These are phyloP conservation scores for Neurospora sp. DNA, from an alignment of 495 filamentous ascomycete species.

Conservation along the genomic window DNA sequence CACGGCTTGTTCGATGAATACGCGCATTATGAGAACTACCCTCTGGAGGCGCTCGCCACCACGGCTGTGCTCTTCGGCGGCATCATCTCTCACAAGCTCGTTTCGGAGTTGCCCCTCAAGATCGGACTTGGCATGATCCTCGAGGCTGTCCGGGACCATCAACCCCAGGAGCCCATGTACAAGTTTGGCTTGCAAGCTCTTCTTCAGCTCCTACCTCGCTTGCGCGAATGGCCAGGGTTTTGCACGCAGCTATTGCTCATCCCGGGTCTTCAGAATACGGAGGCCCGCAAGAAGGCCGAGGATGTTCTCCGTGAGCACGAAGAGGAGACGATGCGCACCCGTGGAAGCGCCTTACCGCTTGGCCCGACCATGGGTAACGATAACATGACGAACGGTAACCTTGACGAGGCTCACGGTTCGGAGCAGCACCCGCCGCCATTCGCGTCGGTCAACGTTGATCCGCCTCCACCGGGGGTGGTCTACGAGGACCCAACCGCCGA, in stretches of 20 bases:
- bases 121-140: constrained; percentile 92
- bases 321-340: constrained; percentile 33
- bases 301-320: constrained; percentile 64
- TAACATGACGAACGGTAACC: constrained; percentile 52
- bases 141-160: constrained; percentile 79
- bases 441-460: constrained; percentile 63
- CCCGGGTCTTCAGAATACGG: constrained; percentile 70
- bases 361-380: constrained; percentile 6
- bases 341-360: constrained; percentile 26
- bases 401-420: constrained; percentile 45
- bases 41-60: constrained; percentile 83
- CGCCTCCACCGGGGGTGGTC: constrained; percentile 44
- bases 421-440: constrained; percentile 54
- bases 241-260: constrained; percentile 74
- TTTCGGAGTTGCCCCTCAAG: constrained; percentile 80
- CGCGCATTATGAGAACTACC: constrained; percentile 87
- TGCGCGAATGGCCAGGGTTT: constrained; percentile 89
- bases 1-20: constrained; percentile 97
- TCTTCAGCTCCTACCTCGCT: constrained; percentile 67
- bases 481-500: constrained; percentile 79
- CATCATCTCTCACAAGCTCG: constrained; percentile 85
- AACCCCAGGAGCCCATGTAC: constrained; percentile 80
- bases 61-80: constrained; percentile 95
- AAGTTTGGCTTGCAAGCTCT: constrained; percentile 98
- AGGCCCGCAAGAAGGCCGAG: constrained; percentile 71